Evolutionary conservation across 768 basidiomycete genomes (phyloP).

Genomic region (Antrodiella citrinella): DNA sequence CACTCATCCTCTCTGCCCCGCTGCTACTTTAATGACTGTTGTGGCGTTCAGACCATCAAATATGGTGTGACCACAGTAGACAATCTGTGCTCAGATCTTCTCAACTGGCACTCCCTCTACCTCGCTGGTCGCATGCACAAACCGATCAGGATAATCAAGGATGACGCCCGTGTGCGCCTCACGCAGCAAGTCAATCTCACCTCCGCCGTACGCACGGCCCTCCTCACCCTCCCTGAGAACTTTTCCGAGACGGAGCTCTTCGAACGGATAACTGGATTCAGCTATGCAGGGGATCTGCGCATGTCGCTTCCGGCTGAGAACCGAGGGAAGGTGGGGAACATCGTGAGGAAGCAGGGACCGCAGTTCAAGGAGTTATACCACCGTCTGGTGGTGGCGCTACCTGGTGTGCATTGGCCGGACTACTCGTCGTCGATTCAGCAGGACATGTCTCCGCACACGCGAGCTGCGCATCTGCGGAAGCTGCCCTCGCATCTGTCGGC

Average conservation of each 20-base stretch:
- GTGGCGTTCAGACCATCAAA: constrained; percentile 69
- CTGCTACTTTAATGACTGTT: too few species aligned
- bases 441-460: constrained; percentile 60
- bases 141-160: constrained; percentile 86
- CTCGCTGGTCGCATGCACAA: constrained; percentile 97
- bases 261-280: constrained; percentile 76
- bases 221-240: constrained; percentile 73
- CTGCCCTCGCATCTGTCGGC: constrained; percentile 62
- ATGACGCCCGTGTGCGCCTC: constrained; percentile 85
- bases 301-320: constrained; percentile 96
- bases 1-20: background rate
- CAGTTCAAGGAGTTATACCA: constrained; percentile 89
- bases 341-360: constrained; percentile 71
- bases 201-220: constrained; percentile 83
- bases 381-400: constrained; percentile 66
- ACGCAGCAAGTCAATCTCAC: constrained; percentile 92
- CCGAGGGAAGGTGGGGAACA: constrained; percentile 88
- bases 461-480: constrained; percentile 69
- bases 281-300: constrained; percentile 84
- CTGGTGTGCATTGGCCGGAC: constrained; percentile 69
- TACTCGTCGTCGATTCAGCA: constrained; percentile 54
- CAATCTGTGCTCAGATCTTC: constrained; percentile 79
- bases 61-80: constrained; percentile 94
- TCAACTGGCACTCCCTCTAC: constrained; percentile 91
- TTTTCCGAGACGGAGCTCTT: constrained; percentile 84